A percentile compares a stretch with the other conserved stretches of the same genome.
Conservation (phyloP, 768 basidiomycete species). For the Suillus brevipes region DNA sequence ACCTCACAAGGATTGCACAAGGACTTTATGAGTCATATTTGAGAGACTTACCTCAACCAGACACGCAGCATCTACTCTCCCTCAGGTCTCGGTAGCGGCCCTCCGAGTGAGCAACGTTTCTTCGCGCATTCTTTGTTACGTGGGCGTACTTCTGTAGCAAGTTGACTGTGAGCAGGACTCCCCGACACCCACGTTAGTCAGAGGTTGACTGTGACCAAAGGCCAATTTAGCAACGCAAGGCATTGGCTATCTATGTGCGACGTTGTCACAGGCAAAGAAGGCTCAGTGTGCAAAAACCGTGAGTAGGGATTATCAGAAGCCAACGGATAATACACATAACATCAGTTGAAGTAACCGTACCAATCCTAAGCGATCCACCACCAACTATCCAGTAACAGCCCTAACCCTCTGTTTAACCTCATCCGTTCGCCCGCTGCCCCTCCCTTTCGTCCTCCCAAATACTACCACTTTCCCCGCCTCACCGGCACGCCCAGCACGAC, state of each 20-base stretch:
- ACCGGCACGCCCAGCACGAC: constrained; percentile 78
- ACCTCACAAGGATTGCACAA: background rate
- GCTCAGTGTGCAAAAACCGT: background rate
- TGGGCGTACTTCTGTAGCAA: background rate
- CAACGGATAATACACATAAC: background rate
- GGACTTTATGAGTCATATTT: background rate
- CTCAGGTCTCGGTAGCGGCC: background rate
- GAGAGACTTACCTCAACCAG: background rate
- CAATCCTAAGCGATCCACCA: background rate
- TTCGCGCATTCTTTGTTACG: background rate
- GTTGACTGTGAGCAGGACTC: too few species aligned
- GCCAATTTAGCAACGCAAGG: background rate
- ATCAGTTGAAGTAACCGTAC: background rate
- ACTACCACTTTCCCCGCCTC: constrained; percentile 68
- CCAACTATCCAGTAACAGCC: constrained; percentile 35
- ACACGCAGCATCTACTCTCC: background rate
- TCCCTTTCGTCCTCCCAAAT: constrained; percentile 69
- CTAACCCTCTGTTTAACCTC: constrained; percentile 53
- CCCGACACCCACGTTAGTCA: too few species aligned
- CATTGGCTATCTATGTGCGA: background rate
- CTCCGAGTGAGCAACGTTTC: background rate
- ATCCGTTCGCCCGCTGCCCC: constrained; percentile 54
- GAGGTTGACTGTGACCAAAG: background rate
- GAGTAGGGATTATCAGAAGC: background rate
- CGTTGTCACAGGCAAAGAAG: background rate